phyloP scores from a whole-genome alignment of 1,284 basidiomycete genomes.

The Puccinia hordei region DNA sequence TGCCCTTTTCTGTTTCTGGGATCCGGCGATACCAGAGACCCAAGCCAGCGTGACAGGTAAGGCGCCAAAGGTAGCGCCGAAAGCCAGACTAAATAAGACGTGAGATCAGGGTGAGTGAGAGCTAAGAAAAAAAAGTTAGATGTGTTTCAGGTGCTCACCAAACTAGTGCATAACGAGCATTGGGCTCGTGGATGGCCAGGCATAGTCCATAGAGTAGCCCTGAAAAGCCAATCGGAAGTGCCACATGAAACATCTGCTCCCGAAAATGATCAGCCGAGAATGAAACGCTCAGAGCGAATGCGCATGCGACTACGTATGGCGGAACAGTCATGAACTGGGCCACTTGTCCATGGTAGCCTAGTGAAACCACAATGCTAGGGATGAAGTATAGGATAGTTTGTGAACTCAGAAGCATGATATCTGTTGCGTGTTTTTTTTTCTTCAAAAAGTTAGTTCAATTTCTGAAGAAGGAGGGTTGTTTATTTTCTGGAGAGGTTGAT shows the following conservation, averaged over 20 bases:
- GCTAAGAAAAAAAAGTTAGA: neutral
- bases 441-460: neutral
- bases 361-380: conserved; percentile 60
- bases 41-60: conserved; percentile 61
- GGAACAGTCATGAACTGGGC: conserved; percentile 64
- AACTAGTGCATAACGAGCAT: conserved; percentile 26
- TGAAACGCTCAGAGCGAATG: conserved; percentile 59
- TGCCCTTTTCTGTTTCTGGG: conserved; percentile 61
- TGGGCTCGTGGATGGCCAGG: conserved; percentile 11
- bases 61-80: conserved; percentile 62
- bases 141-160: conserved; percentile 16
- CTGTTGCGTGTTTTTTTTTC: neutral
- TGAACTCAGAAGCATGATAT: conserved; percentile 55
- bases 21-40: conserved; percentile 59
- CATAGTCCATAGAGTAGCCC: conserved; percentile 31
- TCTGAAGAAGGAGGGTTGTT: neutral
- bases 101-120: neutral
- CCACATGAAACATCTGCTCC: conserved; percentile 22
- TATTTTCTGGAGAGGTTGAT: conserved; percentile 51
- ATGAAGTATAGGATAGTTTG: conserved; percentile 64
- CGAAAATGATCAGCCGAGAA: conserved; percentile 52
- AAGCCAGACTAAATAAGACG: conserved; percentile 57
- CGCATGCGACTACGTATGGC: conserved; percentile 61
- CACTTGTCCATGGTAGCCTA: conserved; percentile 60
- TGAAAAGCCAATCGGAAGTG: conserved; percentile 16